Evolutionary conservation across 2,329 filamentous ascomycete species (phyloP).

Genomic region (Clathrospora elynae): DNA sequence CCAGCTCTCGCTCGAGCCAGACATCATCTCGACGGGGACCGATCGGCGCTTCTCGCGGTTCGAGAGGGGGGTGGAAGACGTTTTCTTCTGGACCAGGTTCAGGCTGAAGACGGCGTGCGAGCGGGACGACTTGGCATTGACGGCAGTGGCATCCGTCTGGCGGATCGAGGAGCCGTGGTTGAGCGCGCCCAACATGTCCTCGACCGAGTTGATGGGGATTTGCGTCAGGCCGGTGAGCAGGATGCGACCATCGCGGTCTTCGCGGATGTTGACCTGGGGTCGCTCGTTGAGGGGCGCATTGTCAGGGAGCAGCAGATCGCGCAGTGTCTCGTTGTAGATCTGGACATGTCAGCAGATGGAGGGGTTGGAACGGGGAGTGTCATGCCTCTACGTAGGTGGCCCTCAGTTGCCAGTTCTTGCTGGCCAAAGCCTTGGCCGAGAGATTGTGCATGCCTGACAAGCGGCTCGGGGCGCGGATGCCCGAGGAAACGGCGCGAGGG

Average conservation of each 20-base stretch:
- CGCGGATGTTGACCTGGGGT: constrained; percentile 82
- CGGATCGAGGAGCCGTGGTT: constrained; percentile 93
- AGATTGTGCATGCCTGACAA: constrained; percentile 66
- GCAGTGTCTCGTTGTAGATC: constrained; percentile 96
- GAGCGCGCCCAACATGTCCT: constrained; percentile 85
- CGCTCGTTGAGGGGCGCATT: constrained; percentile 71
- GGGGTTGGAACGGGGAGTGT: background rate
- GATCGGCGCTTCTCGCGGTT: constrained; percentile 83
- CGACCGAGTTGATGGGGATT: constrained; percentile 85
- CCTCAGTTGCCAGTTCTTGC: constrained; percentile 87
- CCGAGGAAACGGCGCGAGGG: constrained; percentile 70
- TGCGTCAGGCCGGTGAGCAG: constrained; percentile 88
- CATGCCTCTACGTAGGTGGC: constrained; percentile 82
- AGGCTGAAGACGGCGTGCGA: constrained; percentile 97
- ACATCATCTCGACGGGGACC: constrained; percentile 80
- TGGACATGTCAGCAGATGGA: constrained; percentile 49
- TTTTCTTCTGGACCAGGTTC: constrained; percentile 86
- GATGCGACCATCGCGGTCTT: constrained; percentile 93
- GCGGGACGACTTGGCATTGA: constrained; percentile 96
- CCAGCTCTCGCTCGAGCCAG: constrained; percentile 61
- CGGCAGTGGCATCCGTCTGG: constrained; percentile 94
- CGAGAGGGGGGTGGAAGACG: constrained; percentile 55
- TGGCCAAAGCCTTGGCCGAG: constrained; percentile 54
- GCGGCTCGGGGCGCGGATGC: constrained; percentile 69
- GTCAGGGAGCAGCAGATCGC: constrained; percentile 86